Conservation (phyloP, 2,329 filamentous ascomycete genomes). For the Dactylellina cionopaga region DNA sequence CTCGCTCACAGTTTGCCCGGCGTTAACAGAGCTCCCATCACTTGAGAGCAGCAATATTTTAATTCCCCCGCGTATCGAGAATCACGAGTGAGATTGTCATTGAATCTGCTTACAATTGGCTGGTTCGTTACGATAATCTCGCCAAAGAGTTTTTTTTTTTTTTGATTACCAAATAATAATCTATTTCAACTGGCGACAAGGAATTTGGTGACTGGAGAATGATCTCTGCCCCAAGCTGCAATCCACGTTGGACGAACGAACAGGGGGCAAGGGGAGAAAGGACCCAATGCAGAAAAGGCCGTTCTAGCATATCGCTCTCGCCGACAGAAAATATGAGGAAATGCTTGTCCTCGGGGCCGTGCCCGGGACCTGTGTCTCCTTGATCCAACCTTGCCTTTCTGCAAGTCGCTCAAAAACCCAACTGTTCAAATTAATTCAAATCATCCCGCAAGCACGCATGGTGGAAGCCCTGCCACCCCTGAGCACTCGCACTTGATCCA, state of each 20-base stretch:
- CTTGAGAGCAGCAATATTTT: neutral
- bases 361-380: slow-evolving; percentile 26
- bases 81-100: slow-evolving; percentile 14
- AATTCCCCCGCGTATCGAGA: slow-evolving; percentile 18
- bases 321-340: slow-evolving; percentile 28
- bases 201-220: neutral
- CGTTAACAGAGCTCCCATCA: slow-evolving; percentile 50
- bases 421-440: slow-evolving; percentile 40
- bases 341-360: slow-evolving; percentile 16
- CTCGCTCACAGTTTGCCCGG: too few species aligned
- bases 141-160: slow-evolving; percentile 28
- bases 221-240: too few species aligned
- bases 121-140: slow-evolving; percentile 40
- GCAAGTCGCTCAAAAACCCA: slow-evolving; percentile 35
- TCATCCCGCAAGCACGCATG: slow-evolving; percentile 52
- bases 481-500: slow-evolving; percentile 40
- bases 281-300: slow-evolving; percentile 40
- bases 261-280: slow-evolving; percentile 27
- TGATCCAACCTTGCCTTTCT: slow-evolving; percentile 14
- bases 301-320: slow-evolving; percentile 45
- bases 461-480: slow-evolving; percentile 45
- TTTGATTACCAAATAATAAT: slow-evolving; percentile 41
- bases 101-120: slow-evolving; percentile 42
- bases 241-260: slow-evolving; percentile 39
- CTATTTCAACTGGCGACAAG: slow-evolving; percentile 29